Base-by-base conservation (phyloP, 2,329 filamentous ascomycete species). In the Trichoderma guizhouense region DNA sequence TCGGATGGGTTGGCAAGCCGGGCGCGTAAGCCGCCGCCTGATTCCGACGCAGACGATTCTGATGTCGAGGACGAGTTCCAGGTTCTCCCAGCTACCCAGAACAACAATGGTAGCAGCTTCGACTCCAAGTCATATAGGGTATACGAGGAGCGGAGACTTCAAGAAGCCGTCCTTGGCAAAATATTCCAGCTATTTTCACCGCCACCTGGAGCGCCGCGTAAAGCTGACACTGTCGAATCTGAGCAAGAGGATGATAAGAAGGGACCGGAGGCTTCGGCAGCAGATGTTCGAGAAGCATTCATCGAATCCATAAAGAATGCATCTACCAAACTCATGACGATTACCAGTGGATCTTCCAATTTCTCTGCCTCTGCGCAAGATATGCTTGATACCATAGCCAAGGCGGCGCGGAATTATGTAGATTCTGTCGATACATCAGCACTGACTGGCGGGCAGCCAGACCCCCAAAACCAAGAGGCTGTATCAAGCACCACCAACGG, bases 51-150 rank as follows among this genome's bases (percentile, higher is more conserved):
- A 6, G 84, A 87, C 24, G 85, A 86, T 64, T 84, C 87, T 7
- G 86, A 90, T 72, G 79, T 83, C 32, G 86, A 90, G 47, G 86
- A 89, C 71, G 87, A 89, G 15, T 86, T 88, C 71, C 83, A 86
- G 68, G 82, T 84, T 9, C 77, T 83, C 7, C 82, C 84, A 1
- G 75, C 77, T 24, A 75, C 77, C 3, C 78, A 79, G 18, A 75
- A 74, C 64, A 77, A 75, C 8, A 77, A 74, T 3, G 76, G 74
- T 7, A 58, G 39, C 18, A 76, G 74, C 62, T 80, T 81, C 57
- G 84, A 85, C 43, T 76, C 79, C 12, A 87, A 84, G 72, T 80
- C 79, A 0, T 83, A 85, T 65, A 82, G 83, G 15, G 86, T 86
- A 0, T 83, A 86, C 61, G 85, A 89, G 76, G 86, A 88, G 75